Conservation (phyloP, 495 filamentous ascomycete genomes). For the Glarea lozoyensis region DNA sequence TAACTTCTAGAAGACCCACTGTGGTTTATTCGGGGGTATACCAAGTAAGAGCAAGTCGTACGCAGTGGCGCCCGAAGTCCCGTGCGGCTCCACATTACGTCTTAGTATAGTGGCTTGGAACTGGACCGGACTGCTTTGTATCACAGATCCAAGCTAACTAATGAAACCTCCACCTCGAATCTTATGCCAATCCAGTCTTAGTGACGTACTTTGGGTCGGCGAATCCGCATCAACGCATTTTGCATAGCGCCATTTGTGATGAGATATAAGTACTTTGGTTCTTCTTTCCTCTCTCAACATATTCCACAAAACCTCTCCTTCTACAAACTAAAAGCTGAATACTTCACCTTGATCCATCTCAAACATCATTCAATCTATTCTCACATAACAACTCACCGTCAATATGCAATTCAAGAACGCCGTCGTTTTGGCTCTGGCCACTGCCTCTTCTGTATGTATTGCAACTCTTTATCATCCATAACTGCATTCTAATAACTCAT, state of each 20-base stretch:
- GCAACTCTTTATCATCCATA: not conserved
- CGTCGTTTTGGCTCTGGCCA: constrained; percentile 24
- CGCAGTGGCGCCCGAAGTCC: no score
- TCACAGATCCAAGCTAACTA: no score
- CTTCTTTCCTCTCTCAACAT: not conserved
- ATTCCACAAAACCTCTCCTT: not conserved
- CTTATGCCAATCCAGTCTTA: no score
- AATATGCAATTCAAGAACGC: constrained; percentile 29
- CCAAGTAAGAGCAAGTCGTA: no score
- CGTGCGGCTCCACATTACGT: no score
- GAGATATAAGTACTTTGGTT: not conserved
- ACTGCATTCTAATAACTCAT: constrained; percentile 2
- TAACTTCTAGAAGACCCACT: no score
- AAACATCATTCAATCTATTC: constrained; percentile 6
- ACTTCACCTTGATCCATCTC: no score
- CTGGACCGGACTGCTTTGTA: no score
- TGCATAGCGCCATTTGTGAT: not conserved
- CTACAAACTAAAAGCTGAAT: not conserved
- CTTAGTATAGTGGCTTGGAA: no score
- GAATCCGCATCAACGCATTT: not conserved
- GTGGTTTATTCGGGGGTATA: no score
- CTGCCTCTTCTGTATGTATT: constrained; percentile 11
- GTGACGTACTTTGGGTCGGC: no score
- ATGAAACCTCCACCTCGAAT: no score
- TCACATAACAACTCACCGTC: constrained; percentile 3